Percentiles rank a stretch among this genome's conserved stretches.
phyloP scores from a whole-genome alignment of 208 protist genomes.

The Acanthamoeba sp. region DNA sequence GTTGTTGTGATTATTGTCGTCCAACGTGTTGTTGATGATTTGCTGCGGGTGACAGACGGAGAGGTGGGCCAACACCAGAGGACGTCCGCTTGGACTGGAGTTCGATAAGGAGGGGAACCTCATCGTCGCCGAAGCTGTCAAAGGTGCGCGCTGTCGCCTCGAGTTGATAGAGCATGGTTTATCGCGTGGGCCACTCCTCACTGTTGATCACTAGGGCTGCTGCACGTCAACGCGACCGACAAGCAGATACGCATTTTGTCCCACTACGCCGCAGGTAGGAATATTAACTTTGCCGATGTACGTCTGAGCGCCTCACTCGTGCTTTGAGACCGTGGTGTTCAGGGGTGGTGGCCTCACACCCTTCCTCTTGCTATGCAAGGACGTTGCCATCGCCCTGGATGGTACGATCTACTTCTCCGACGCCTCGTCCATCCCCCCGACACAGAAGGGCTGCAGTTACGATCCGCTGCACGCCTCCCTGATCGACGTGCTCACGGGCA shows the following conservation, averaged over 20 bases:
- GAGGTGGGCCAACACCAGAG: constrained; percentile 9
- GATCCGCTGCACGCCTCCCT: neutral
- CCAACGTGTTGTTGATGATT: no score
- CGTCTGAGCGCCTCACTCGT: neutral
- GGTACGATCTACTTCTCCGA: constrained; percentile 60
- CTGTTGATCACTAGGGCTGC: neutral
- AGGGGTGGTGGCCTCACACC: neutral
- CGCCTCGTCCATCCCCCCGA: neutral
- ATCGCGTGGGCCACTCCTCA: no score
- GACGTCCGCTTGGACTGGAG: constrained; percentile 8
- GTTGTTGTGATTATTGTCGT: no score
- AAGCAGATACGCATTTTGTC: constrained; percentile 9
- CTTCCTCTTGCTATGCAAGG: neutral
- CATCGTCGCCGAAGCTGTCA: constrained; percentile 14
- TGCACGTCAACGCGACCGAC: neutral
- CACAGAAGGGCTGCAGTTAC: neutral
- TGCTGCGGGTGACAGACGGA: neutral
- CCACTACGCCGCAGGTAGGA: neutral
- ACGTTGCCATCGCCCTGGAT: neutral
- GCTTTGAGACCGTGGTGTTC: no score
- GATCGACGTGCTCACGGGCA: neutral
- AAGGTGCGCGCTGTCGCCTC: neutral
- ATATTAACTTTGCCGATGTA: constrained; percentile 67
- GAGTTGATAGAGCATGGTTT: no score
- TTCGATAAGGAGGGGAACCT: neutral